Evolutionary conservation across 805 yeast species (phyloP), one percentile per base, ranked within the genome.

Genomic region (Lachancea quebecensis): DNA sequence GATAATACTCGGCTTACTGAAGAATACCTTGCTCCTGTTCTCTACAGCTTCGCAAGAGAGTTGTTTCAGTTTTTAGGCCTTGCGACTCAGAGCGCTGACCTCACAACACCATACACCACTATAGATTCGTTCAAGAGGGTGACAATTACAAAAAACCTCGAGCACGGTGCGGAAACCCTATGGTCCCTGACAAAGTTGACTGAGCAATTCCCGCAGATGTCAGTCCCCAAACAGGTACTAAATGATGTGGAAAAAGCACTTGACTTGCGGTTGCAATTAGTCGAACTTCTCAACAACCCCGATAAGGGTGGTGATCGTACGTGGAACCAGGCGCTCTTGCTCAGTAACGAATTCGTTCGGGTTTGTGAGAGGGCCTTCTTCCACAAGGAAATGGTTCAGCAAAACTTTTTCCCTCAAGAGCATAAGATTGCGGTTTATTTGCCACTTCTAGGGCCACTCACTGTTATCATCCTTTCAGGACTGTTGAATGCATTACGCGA

Each of bases 351-450:
- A 16, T 49, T 68, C 41, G 54, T 64, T 1, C 41, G 57, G 37
- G 51, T 53, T n/a, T 59, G 68, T 34, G 80, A 77, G 49, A 70
- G 70, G 38, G 97, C 98, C 0, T 91, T 91, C 57, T 91, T 91
- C 62, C 95, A 91, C 54, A 85, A 86, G 55, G 90, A 84, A 62
- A 91, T 93, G 96, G 87, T 93, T 27, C 95, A 88, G 57, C 97
- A 91, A 60, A 87, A 84, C 45, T 89, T 85, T 63, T 88, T 90
- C 71, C 98, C 99, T 0, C 91, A 85, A 51, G 97, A 91, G 62
- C 99, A 91, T 60, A 90, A 87, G 62, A 72, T 93, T 57, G 98
- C 99, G 0, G 95, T 93, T 1, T 93, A 89, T 54, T 70, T 88
- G 58, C 99, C 99, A 0, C 68, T 91, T 38, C 62, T 90, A 31